These are phyloP conservation scores for Aureobasidium subglaciale DNA, from an alignment of 2,329 filamentous ascomycete genomes.

Conservation along the genomic window DNA sequence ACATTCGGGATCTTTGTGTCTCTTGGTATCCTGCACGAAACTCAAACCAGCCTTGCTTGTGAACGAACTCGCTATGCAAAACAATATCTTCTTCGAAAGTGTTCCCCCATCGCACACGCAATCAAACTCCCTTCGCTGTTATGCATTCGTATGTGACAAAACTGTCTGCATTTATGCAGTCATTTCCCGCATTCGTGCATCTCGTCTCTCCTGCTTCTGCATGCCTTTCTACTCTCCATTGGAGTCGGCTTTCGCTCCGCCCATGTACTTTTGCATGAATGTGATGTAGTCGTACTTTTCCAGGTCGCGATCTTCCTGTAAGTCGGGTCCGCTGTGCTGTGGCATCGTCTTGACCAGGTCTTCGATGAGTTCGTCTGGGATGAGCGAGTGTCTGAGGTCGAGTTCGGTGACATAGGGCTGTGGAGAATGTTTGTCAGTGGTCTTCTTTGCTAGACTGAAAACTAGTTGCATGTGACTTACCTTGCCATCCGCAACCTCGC, in stretches of 20 bases:
- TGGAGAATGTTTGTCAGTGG: slow-evolving; percentile 7
- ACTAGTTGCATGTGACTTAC: slow-evolving; percentile 32
- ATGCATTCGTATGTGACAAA: neutral
- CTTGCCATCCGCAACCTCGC: slow-evolving; percentile 95
- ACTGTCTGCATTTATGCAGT: neutral
- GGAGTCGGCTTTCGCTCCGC: neutral
- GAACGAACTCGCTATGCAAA: slow-evolving; percentile 1
- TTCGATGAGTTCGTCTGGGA: slow-evolving; percentile 95
- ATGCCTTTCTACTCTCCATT: neutral
- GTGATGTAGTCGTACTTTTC: slow-evolving; percentile 93
- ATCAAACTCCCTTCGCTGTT: slow-evolving; percentile 5
- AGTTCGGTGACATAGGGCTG: slow-evolving; percentile 94
- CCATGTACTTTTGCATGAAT: slow-evolving; percentile 77
- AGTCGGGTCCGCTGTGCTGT: slow-evolving; percentile 71
- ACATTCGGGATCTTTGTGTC: neutral
- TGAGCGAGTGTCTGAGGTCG: slow-evolving; percentile 87
- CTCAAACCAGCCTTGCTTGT: too few species aligned
- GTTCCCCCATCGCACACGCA: neutral
- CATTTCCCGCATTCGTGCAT: neutral
- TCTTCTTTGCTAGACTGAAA: neutral
- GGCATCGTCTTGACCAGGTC: slow-evolving; percentile 86
- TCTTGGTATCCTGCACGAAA: neutral
- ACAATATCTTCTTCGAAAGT: neutral
- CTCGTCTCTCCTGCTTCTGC: too few species aligned
- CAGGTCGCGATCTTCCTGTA: slow-evolving; percentile 74